Base-by-base conservation (phyloP, 2,329 filamentous ascomycete genomes). In the Hypomyces perniciosus region DNA sequence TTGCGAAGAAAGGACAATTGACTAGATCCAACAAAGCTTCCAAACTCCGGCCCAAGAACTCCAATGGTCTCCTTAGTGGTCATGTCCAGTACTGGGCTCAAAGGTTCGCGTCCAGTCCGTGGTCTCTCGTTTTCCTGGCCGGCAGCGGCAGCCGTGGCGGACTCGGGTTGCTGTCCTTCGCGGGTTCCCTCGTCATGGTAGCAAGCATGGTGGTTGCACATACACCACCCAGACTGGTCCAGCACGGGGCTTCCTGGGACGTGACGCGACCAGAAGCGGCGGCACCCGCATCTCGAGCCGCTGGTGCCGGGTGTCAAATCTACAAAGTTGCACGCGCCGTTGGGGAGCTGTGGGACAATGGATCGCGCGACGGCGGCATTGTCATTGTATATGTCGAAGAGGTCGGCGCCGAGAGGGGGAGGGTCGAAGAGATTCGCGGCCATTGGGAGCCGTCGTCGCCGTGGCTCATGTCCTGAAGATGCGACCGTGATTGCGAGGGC, bases 141-240 rank as follows among this genome's bases (percentile, higher is more conserved):
- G 51, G 59, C 20, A 26, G 28, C 28, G 20, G 41, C 26, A 9
- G 34, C 28, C 8, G 30, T 34, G 31, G 6, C 42, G 5, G 41
- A 51, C 6, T 60, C 56, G 6, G 63, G 54, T 41, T 62, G 59
- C 13, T 56, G 46, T 39, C 53, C 55, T 54, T 61, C 57, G 46
- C 55, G 55, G 44, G 57, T 51, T 34, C 62, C 65, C 57, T 81
- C 72, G 62, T 82, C 79, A 54, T 83, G 80, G 54, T 73, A 83
- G 62, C 80, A 83, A 48, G 80, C 80, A 64, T 83, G 80, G 57
- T 83, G 80, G 47, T 76, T 77, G 60, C 80, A 83, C 79, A 83
- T 82, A 66, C 80, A 83, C 72, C 74, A 80, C 53, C 69, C 68
- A 29, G 69, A 59, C 59, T 80, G 72, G 48, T 74, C 73, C 48